Evolutionary conservation across 73 alveolate species (phyloP), one percentile per base, ranked within the genome.

Genomic region (Symbiodinium natans): DNA sequence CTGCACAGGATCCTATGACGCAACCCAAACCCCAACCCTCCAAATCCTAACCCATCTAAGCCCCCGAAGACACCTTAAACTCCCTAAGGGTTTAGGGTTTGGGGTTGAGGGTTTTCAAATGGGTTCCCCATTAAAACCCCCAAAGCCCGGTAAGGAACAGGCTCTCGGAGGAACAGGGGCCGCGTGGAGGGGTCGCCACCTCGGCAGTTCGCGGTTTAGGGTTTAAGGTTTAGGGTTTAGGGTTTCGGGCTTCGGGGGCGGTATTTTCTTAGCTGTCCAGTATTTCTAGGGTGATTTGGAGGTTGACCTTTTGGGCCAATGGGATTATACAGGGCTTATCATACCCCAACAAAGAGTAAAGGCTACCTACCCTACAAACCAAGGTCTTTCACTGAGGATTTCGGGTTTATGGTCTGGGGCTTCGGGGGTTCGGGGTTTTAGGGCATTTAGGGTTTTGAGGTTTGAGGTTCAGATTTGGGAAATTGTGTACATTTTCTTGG

Each of bases 131-230:
- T 5, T 15, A 0, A 5, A 1, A 1, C 63, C 63, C 19, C 17
- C 17, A 48, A n/a, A 48, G 63, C 11, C 9, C 59, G 17, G 25
- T 46, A 46, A 13, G 25, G 59, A 13, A 1, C 59, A 46, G 42
- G 40, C 97, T 90, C 97, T 41, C 97, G 87, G n/a, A 90, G 97
- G 97, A 90, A 90, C 2, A 90, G 88, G 48, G 97, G 97, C 80
- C 97, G 75, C 13, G 97, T 90, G 27, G 97, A 90, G 39, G 97
- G 97, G 80, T 90, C 97, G 40, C 97, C 97, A 25, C 97, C 97
- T 90, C 71, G 36, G 41, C 29, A 2, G 31, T 25, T 0, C 23
- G n/a, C 15, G 31, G 2, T 8, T 52, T 52, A 46, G 59, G 59
- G 59, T 46, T 46, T 46, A 46, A 21, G 59, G 5, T 46, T 46